These are phyloP conservation scores for Coemansia erecta DNA, from an alignment of 192 early-diverging fungal species.

Conservation along the genomic window DNA sequence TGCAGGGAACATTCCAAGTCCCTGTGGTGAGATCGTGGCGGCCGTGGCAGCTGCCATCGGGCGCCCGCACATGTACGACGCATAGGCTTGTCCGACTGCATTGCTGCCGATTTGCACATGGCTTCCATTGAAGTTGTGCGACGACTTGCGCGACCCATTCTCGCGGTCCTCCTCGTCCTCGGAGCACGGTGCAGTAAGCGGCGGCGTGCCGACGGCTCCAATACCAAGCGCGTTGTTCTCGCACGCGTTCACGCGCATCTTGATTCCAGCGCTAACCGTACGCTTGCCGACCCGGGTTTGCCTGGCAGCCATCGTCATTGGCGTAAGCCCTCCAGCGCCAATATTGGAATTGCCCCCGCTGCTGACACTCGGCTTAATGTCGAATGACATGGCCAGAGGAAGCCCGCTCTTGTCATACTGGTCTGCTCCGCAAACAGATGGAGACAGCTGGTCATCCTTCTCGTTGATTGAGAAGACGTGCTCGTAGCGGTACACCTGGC, in stretches of 20 bases:
- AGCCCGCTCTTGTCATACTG: constrained; percentile 17
- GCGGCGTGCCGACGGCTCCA: constrained; percentile 17
- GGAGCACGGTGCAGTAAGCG: constrained; percentile 40
- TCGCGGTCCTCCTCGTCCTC: constrained; percentile 47
- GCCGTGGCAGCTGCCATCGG: no score
- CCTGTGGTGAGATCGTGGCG: no score
- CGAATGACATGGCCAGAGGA: constrained; percentile 14
- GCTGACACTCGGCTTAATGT: constrained; percentile 10
- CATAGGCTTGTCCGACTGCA: background rate
- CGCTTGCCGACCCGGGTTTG: no score
- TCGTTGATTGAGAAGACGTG: constrained; percentile 44
- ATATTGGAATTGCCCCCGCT: background rate
- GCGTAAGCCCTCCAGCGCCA: constrained; percentile 15
- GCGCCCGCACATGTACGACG: constrained; percentile 8
- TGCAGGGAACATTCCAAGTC: no score
- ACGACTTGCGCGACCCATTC: constrained; percentile 8
- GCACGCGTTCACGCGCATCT: constrained; percentile 28
- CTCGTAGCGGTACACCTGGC: constrained; percentile 33
- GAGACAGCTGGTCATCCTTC: constrained; percentile 4
- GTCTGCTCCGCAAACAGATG: background rate
- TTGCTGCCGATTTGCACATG: constrained; percentile 7
- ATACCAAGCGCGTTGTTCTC: constrained; percentile 30
- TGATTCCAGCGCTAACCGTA: constrained; percentile 6
- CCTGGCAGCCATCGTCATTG: constrained; percentile 16
- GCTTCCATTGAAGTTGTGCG: constrained; percentile 16